Conservation (phyloP, 352 stramenopile species). For the Phytophthora boehmeriae region DNA sequence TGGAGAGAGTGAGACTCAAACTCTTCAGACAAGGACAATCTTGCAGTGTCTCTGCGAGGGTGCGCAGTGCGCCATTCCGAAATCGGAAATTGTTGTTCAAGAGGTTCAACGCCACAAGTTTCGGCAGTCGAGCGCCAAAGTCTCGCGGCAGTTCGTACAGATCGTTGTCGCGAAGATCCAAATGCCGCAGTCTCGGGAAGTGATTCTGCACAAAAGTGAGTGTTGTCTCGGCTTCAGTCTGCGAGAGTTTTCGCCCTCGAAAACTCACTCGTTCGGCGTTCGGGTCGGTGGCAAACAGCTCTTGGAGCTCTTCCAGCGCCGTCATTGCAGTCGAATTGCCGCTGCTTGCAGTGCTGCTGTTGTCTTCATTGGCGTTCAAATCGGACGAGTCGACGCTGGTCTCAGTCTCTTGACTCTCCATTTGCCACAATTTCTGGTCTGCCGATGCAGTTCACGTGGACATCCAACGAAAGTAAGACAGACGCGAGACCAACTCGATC, state of each 20-base stretch:
- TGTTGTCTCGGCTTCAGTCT: conserved; percentile 28
- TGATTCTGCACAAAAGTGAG: conserved; percentile 47
- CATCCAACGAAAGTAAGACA: conserved; percentile 15
- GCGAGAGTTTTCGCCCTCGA: conserved; percentile 34
- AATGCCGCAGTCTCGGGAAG: conserved; percentile 52
- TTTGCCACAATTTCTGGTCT: conserved; percentile 13
- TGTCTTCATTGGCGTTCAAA: conserved; percentile 20
- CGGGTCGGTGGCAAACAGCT: conserved; percentile 42
- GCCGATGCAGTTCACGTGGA: conserved; percentile 4
- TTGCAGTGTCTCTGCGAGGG: conserved; percentile 48
- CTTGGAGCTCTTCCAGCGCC: conserved; percentile 54
- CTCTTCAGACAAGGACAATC: conserved; percentile 60
- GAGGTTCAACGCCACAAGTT: conserved; percentile 68
- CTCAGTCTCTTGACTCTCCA: conserved; percentile 14
- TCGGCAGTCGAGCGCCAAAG: conserved; percentile 44
- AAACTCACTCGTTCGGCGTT: conserved; percentile 54
- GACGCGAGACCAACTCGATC: background rate
- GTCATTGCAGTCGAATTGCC: conserved; percentile 34
- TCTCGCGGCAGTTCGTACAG: conserved; percentile 43
- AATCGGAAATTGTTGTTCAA: conserved; percentile 55
- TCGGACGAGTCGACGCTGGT: background rate
- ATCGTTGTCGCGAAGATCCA: conserved; percentile 66
- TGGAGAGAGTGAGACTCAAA: conserved; percentile 58
- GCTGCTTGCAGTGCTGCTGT: conserved; percentile 24
- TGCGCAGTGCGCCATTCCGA: conserved; percentile 35